Evolutionary conservation across 352 stramenopile species (phyloP), one percentile per base, ranked within the genome.

Genomic region (Phytopythium montanum): DNA sequence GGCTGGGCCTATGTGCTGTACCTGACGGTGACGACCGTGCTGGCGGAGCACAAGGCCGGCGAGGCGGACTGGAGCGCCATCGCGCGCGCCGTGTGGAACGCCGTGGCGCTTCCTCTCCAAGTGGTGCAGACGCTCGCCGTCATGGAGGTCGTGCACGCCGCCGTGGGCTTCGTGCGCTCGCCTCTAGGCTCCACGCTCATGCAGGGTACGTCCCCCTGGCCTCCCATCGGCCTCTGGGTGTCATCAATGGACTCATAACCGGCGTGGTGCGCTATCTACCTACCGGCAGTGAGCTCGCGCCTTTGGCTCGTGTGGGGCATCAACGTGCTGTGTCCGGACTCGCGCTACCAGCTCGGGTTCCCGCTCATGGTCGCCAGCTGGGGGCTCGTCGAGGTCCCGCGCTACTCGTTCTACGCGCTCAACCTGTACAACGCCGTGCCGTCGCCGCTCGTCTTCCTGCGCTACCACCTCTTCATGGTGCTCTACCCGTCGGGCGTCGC

Each of bases 391-490:
- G 91, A 97, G 61, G 92, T 99, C 29, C 94, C 94, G 56, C 95
- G 97, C 52, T 99, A 99, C 80, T 78, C 97, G 13, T 99, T 99
- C 74, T 99, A 99, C 72, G 78, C 97, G 21, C 75, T 97, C 58
- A 98, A 98, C 65, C 65, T 99, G 52, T 79, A 98, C 71, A 78
- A 94, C 52, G 87, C 75, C 50, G 92, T 98, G 66, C 97, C 97
- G n/a, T 96, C 85, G 62, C 90, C 91, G 60, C 79, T 99, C 36
- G 98, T 99, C 71, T 99, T 95, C 80, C 69, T 99, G 38, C 92
- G 96, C 56, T 99, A 99, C 73, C 97, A 97, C 58, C 80, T 99
- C 25, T 99, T 99, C 81, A 95, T 97, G 66, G 73, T 99, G 57
- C 82, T 99, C 19, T 99, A 99, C 79, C 97, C 97, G 14, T 98